Evolutionary conservation across 2,329 filamentous ascomycete genomes (phyloP), one percentile per base, ranked within the genome.

Genomic region (Onygena corvina): DNA sequence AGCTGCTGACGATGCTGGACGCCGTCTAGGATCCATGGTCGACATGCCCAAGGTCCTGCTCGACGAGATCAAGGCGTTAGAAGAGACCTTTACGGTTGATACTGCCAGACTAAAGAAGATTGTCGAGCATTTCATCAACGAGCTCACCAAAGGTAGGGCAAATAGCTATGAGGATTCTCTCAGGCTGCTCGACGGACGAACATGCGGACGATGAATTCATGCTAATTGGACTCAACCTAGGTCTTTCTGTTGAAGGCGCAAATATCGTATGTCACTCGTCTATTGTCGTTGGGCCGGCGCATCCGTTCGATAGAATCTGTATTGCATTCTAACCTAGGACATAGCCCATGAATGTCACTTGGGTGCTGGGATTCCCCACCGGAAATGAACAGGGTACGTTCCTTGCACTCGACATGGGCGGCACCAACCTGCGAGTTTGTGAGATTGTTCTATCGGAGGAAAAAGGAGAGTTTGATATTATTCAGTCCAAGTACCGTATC

Each of bases 271-370:
- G 86, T 75, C 34, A 46, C 42, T 25, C 42, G n/a, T n/a, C n/a
- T n/a, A n/a, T n/a, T n/a, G n/a, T n/a, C n/a, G n/a, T n/a, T 44
- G 18, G 7, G n/a, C 14, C 40, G 14, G 34, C n/a, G n/a, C n/a
- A n/a, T n/a, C n/a, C n/a, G n/a, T n/a, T n/a, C n/a, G n/a, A 12
- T 40, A 18, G 16, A 18, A 36, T 20, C 14, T 4, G 31, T 40
- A 25, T 18, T 18, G 5, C 16, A 35, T 45, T 38, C 49, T 51
- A 45, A 58, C 55, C 51, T 50, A 57, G 56, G 56, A 54, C 58
- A 50, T 58, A 94, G 86, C 89, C 90, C 52, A 95, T 96, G 90
- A 95, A 95, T 71, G 85, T 90, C 52, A 94, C 89, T 50, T 95
- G 90, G 90, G 88, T 93, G 55, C 88, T 94, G 80, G 79, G 79